Conservation (phyloP, 768 basidiomycete species). For the Grammothele lineata region DNA sequence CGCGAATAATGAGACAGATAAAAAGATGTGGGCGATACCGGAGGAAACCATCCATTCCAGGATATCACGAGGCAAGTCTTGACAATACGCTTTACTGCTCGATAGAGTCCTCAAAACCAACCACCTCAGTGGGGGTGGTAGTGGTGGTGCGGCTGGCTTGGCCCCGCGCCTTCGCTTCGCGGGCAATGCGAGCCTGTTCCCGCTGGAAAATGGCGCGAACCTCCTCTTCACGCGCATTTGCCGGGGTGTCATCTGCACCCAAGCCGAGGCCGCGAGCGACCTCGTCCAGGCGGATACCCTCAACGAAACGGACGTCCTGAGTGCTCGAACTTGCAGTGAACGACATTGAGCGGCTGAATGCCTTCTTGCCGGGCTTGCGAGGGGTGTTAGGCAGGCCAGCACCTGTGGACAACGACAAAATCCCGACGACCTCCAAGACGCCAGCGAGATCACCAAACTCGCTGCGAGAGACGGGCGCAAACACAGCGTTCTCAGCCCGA, state of each 20-base stretch:
- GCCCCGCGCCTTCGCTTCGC: slow-evolving; percentile 36
- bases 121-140: slow-evolving; percentile 6
- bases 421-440: slow-evolving; percentile 70
- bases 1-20: slow-evolving; percentile 9
- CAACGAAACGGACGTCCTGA: slow-evolving; percentile 49
- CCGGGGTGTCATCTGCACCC: slow-evolving; percentile 19
- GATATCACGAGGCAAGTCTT: neutral
- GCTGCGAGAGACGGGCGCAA: slow-evolving; percentile 64
- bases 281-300: slow-evolving; percentile 65
- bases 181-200: slow-evolving; percentile 41
- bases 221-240: slow-evolving; percentile 47
- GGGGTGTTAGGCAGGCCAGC: slow-evolving; percentile 30
- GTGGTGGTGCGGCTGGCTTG: no score
- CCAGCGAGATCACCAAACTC: slow-evolving; percentile 73
- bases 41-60: neutral
- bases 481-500: slow-evolving; percentile 49
- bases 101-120: slow-evolving; percentile 40
- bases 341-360: slow-evolving; percentile 54
- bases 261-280: slow-evolving; percentile 68
- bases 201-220: slow-evolving; percentile 49
- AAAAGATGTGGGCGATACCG: slow-evolving; percentile 2
- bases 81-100: slow-evolving; percentile 34
- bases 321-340: slow-evolving; percentile 36
- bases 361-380: slow-evolving; percentile 45
- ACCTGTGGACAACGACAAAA: slow-evolving; percentile 43